A percentile compares a stretch with the other conserved stretches of the same genome.
Conservation (phyloP, 768 basidiomycete genomes). For the Suillus lakei region DNA sequence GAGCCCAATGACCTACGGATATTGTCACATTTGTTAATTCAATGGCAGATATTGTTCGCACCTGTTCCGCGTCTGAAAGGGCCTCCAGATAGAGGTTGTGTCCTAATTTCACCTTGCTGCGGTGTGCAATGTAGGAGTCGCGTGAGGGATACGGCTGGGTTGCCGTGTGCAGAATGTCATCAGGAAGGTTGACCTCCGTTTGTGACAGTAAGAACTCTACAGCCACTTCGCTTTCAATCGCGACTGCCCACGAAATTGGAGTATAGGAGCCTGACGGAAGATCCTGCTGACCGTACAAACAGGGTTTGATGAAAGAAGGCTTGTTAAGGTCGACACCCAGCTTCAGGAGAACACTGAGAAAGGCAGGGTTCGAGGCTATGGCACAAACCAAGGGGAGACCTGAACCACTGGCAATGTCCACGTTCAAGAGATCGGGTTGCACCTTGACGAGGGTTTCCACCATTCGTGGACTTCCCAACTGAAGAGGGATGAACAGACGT, state of each 20-base stretch:
- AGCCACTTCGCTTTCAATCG: background rate
- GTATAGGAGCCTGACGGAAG: background rate
- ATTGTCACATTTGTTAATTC: no score
- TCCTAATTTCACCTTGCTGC: no score
- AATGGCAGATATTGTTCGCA: no score
- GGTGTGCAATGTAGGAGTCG: no score
- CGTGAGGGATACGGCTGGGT: no score
- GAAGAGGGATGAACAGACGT: background rate
- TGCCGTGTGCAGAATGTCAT: conserved; percentile 10
- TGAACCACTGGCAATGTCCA: background rate
- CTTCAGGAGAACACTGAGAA: background rate
- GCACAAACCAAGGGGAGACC: background rate
- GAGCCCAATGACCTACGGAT: no score
- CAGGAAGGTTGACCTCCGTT: background rate
- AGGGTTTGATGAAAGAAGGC: background rate
- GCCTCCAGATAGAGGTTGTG: no score
- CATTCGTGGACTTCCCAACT: background rate
- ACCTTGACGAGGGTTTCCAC: background rate
- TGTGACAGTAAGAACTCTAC: background rate
- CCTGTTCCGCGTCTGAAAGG: no score
- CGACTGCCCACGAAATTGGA: background rate
- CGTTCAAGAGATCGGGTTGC: background rate
- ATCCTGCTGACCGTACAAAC: no score
- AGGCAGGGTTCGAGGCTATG: background rate
- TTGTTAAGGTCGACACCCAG: background rate